Percentiles rank a stretch among this genome's conserved stretches.
Evolutionary conservation across 768 basidiomycete species (phyloP).

Genomic region (Naematelia encephala): DNA sequence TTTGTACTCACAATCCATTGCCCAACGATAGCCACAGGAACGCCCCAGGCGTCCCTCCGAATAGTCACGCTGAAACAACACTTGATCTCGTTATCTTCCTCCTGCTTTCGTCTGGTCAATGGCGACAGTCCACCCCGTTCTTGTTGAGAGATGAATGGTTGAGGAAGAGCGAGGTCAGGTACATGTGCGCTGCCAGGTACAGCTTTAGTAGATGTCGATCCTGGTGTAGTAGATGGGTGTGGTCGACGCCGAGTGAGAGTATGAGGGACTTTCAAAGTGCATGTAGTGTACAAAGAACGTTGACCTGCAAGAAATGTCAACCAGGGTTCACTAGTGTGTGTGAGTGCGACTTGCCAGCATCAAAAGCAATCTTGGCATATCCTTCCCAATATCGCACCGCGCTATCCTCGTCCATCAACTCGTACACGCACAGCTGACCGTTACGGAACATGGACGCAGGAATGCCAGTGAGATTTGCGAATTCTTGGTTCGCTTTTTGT

Average conservation of each 20-base stretch:
- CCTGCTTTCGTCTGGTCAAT: slow-evolving; percentile 5
- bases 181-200: background rate
- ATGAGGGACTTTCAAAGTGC: slow-evolving; percentile 44
- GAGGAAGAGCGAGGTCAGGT: slow-evolving; percentile 16
- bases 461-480: slow-evolving; percentile 66
- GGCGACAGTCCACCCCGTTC: background rate
- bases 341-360: slow-evolving; percentile 29
- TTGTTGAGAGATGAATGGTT: slow-evolving; percentile 8
- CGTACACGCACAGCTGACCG: slow-evolving; percentile 92
- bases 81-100: slow-evolving; percentile 41
- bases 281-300: slow-evolving; percentile 40
- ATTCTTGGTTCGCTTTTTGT: slow-evolving; percentile 96
- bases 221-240: background rate
- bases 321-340: background rate
- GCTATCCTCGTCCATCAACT: slow-evolving; percentile 95
- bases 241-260: slow-evolving; percentile 28
- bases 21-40: slow-evolving; percentile 49
- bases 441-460: slow-evolving; percentile 63
- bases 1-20: slow-evolving; percentile 41
- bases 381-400: slow-evolving; percentile 99
- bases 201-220: background rate
- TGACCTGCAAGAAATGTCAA: slow-evolving; percentile 24
- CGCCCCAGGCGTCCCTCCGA: slow-evolving; percentile 50
- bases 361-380: slow-evolving; percentile 63
- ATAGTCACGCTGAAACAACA: slow-evolving; percentile 53